Percentiles rank a stretch among this genome's conserved stretches.
phyloP scores from a whole-genome alignment of 768 basidiomycete genomes.

The Rhizopogon roseolus region DNA sequence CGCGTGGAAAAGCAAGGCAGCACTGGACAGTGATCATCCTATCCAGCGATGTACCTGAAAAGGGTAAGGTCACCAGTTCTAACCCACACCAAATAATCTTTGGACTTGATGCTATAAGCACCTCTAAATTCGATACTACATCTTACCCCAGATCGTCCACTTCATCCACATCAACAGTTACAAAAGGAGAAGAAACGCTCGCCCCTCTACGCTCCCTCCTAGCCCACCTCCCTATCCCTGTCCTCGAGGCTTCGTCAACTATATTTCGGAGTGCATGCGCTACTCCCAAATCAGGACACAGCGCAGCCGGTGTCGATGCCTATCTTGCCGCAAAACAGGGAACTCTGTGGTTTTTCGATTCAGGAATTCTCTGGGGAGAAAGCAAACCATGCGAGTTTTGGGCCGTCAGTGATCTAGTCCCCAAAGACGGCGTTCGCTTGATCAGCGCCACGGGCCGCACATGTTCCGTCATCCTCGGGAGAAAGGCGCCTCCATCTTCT shows the following conservation, averaged over 20 bases:
- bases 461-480: constrained; percentile 54
- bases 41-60: constrained; percentile 48
- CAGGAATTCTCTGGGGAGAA: constrained; percentile 71
- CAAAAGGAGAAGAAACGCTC: constrained; percentile 53
- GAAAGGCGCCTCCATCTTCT: constrained; percentile 20
- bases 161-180: constrained; percentile 23
- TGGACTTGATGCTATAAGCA: constrained; percentile 57
- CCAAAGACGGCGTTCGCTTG: constrained; percentile 47
- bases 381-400: constrained; percentile 78
- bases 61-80: constrained; percentile 32
- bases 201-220: constrained; percentile 49
- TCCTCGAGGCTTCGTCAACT: constrained; percentile 43
- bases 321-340: constrained; percentile 70
- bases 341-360: constrained; percentile 65
- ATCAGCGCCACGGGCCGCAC: constrained; percentile 64
- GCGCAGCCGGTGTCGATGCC: constrained; percentile 62
- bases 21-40: constrained; percentile 73
- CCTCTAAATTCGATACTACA: constrained; percentile 42
- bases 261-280: constrained; percentile 55
- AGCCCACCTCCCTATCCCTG: constrained; percentile 36
- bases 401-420: constrained; percentile 53
- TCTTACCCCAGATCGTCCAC: constrained; percentile 24
- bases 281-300: constrained; percentile 27
- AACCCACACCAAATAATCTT: constrained; percentile 58
- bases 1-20: constrained; percentile 63